Conservation (phyloP, 2,329 filamentous ascomycete genomes). For the Didymella sp. region DNA sequence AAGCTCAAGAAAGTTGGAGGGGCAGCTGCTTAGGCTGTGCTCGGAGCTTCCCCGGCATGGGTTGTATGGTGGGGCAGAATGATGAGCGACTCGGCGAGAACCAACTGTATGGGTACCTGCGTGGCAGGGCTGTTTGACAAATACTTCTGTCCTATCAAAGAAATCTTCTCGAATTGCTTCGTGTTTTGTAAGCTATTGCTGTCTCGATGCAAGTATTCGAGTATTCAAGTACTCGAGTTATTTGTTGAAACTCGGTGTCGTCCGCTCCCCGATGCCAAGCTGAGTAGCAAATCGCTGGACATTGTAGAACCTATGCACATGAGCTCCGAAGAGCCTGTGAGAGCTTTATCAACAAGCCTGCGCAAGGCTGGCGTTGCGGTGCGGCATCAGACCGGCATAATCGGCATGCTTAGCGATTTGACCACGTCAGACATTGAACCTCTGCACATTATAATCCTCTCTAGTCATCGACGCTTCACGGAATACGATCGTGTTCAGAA, state of each 20-base stretch:
- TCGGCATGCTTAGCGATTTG: neutral
- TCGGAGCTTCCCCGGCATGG: conserved; percentile 14
- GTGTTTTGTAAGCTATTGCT: conserved; percentile 14
- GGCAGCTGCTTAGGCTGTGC: conserved; percentile 21
- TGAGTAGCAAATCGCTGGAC: neutral
- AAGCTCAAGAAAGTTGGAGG: conserved; percentile 19
- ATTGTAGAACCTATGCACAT: neutral
- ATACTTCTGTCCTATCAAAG: conserved; percentile 19
- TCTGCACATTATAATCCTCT: neutral
- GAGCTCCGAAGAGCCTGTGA: neutral
- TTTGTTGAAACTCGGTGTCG: conserved; percentile 4
- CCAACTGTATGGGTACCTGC: conserved; percentile 16
- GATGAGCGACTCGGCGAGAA: conserved; percentile 8
- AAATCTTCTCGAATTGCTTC: neutral
- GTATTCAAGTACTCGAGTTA: neutral
- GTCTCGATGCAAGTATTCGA: conserved; percentile 7
- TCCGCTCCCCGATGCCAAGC: neutral
- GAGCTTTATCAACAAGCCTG: neutral
- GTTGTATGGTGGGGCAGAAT: conserved; percentile 16
- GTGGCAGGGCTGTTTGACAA: conserved; percentile 19
- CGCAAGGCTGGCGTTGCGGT: neutral
- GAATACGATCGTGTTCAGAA: neutral
- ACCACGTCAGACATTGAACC: neutral
- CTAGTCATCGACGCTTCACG: neutral
- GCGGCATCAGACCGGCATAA: conserved; percentile 2